Conservation (phyloP, 176 grass and related monocot species). For the Carex scoparia region DNA sequence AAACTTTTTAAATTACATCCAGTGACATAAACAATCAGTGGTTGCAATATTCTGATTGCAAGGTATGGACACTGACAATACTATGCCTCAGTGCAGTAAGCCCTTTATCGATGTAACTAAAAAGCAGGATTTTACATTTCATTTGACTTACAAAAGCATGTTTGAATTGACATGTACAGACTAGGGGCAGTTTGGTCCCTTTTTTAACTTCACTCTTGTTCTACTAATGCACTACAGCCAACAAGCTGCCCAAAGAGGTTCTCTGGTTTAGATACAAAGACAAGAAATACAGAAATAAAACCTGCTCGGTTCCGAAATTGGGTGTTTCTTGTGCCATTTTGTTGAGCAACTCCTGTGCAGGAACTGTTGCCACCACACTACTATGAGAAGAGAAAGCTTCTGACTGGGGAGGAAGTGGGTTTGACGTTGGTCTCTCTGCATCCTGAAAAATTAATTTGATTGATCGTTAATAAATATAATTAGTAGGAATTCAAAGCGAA, state of each 20-base stretch:
- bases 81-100: not conserved
- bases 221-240: not conserved
- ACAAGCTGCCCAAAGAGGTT: not conserved
- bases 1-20: not conserved
- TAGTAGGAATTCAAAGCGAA: conserved; percentile 6
- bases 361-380: conserved; percentile 42
- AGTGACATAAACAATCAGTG: not conserved
- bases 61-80: conserved; percentile 1
- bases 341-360: conserved; percentile 69
- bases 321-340: conserved; percentile 94
- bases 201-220: not conserved
- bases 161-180: not conserved
- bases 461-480: conserved; percentile 8
- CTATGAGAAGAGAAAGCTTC: conserved; percentile 49
- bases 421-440: conserved; percentile 81
- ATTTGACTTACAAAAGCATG: not conserved
- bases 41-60: conserved; percentile 2
- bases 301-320: conserved; percentile 99
- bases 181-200: not conserved
- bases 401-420: conserved; percentile 75
- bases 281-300: conserved; percentile 17
- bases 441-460: conserved; percentile 50
- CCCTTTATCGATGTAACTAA: not conserved
- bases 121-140: conserved; percentile 8
- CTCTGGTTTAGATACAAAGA: not conserved